These are phyloP conservation scores for Zopfia rhizophila DNA, from an alignment of 2,329 filamentous ascomycete genomes.

Conservation along the genomic window DNA sequence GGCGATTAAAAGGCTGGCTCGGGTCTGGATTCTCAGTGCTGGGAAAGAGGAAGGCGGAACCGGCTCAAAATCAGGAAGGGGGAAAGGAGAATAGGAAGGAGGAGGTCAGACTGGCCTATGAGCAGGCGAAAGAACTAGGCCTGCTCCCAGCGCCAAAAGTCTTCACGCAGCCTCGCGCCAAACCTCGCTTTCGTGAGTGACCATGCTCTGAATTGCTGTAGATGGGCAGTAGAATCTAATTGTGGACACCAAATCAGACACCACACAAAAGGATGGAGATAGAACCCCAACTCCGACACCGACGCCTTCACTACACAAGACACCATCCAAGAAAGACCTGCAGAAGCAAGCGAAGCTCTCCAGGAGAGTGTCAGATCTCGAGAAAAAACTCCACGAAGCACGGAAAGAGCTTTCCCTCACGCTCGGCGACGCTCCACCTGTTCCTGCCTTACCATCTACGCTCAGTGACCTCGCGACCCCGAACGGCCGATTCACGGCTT, in stretches of 20 bases:
- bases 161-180: slow-evolving; percentile 35
- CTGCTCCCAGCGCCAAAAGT: slow-evolving; percentile 46
- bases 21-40: slow-evolving; percentile 28
- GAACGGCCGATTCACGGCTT: neutral
- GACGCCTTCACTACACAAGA: slow-evolving; percentile 53
- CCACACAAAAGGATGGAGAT: too few relatives aligned
- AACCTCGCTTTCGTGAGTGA: neutral
- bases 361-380: slow-evolving; percentile 70
- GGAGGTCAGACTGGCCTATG: slow-evolving; percentile 44
- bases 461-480: slow-evolving; percentile 24
- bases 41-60: slow-evolving; percentile 45
- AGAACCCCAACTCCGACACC: slow-evolving; percentile 17
- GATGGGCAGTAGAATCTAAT: too few relatives aligned
- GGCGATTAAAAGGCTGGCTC: slow-evolving; percentile 30
- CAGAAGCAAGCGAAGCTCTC: slow-evolving; percentile 66
- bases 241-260: slow-evolving; percentile 16
- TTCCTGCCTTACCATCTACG: slow-evolving; percentile 47
- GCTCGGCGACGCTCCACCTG: slow-evolving; percentile 53
- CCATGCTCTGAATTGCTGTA: slow-evolving; percentile 12
- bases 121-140: slow-evolving; percentile 44
- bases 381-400: slow-evolving; percentile 66
- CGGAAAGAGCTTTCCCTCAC: slow-evolving; percentile 64
- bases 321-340: slow-evolving; percentile 66
- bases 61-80: slow-evolving; percentile 23
- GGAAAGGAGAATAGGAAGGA: slow-evolving; percentile 37